A percentile compares a stretch with the other conserved stretches of the same genome.
These are phyloP conservation scores for Davidsoniella neocaledoniae DNA, from an alignment of 2,329 filamentous ascomycete species.

Conservation along the genomic window DNA sequence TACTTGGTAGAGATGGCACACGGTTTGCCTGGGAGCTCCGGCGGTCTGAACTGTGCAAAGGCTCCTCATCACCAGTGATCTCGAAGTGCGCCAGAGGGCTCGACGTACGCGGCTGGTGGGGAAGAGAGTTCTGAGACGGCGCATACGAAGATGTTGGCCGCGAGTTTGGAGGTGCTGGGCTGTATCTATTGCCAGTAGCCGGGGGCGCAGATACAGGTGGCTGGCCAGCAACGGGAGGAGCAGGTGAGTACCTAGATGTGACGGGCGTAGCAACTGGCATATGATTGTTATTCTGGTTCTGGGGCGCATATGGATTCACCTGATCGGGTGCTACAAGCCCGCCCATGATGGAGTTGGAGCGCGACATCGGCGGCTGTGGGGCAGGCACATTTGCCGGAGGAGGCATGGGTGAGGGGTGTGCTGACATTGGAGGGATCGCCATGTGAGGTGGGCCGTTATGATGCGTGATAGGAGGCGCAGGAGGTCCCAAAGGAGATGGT, in stretches of 20 bases:
- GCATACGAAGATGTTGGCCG: constrained; percentile 28
- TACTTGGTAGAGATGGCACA: constrained; percentile 41
- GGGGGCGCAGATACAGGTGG: constrained; percentile 18
- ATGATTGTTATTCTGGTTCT: constrained; percentile 8
- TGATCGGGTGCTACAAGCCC: constrained; percentile 37
- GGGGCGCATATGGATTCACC: constrained; percentile 33
- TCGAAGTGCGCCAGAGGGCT: constrained; percentile 51
- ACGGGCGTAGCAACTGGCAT: constrained; percentile 20
- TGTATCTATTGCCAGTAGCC: constrained; percentile 34
- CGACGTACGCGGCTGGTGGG: constrained; percentile 47
- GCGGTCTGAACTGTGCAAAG: constrained; percentile 22
- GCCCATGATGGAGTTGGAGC: constrained; percentile 7
- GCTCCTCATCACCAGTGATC: constrained; percentile 26
- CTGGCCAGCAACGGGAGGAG: constrained; percentile 23
- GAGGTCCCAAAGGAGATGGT: constrained; percentile 17
- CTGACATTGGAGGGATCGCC: background rate
- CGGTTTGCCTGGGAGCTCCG: constrained; percentile 36
- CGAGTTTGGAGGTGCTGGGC: constrained; percentile 26
- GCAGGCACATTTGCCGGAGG: constrained; percentile 14
- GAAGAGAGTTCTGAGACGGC: constrained; percentile 29
- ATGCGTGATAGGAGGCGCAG: constrained; percentile 4
- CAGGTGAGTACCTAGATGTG: constrained; percentile 44
- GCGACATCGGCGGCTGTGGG: constrained; percentile 8
- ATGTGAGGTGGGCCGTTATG: background rate
- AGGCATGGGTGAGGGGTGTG: constrained; percentile 13